Conservation (phyloP, 2,329 filamentous ascomycete genomes). For the Ilyonectria sp. region DNA sequence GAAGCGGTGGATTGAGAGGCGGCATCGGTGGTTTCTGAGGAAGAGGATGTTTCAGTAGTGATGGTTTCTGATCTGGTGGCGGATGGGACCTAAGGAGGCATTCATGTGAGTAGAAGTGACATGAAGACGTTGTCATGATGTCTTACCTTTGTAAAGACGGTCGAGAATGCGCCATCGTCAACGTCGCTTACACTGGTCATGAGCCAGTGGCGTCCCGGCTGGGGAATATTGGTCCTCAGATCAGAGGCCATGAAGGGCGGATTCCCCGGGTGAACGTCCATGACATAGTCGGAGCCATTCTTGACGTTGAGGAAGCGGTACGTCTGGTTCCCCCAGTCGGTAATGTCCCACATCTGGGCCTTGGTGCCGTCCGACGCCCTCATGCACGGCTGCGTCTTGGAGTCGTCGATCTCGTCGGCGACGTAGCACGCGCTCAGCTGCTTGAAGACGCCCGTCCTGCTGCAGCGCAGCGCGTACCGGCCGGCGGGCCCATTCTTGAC, state of each 20-base stretch:
- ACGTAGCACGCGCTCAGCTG: constrained; percentile 52
- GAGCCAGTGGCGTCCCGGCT: constrained; percentile 54
- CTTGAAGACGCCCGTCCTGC: constrained; percentile 44
- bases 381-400: constrained; percentile 51
- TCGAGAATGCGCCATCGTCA: constrained; percentile 53
- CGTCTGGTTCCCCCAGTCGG: constrained; percentile 49
- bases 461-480: constrained; percentile 52
- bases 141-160: constrained; percentile 50
- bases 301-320: constrained; percentile 50
- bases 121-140: not conserved
- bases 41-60: constrained; percentile 15
- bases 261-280: constrained; percentile 52
- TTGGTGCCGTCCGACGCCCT: constrained; percentile 42
- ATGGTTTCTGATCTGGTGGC: constrained; percentile 23
- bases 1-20: constrained; percentile 20
- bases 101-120: not conserved
- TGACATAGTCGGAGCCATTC: constrained; percentile 51
- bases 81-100: constrained; percentile 9
- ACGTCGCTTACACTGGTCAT: constrained; percentile 50
- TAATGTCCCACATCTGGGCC: constrained; percentile 54
- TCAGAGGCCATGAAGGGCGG: constrained; percentile 52
- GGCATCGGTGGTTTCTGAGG: constrained; percentile 8
- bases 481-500: constrained; percentile 40
- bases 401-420: constrained; percentile 41
- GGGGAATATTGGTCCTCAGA: constrained; percentile 39